phyloP scores from a whole-genome alignment of 176 grass and related monocot species.

The Phoenix dactylifera region DNA sequence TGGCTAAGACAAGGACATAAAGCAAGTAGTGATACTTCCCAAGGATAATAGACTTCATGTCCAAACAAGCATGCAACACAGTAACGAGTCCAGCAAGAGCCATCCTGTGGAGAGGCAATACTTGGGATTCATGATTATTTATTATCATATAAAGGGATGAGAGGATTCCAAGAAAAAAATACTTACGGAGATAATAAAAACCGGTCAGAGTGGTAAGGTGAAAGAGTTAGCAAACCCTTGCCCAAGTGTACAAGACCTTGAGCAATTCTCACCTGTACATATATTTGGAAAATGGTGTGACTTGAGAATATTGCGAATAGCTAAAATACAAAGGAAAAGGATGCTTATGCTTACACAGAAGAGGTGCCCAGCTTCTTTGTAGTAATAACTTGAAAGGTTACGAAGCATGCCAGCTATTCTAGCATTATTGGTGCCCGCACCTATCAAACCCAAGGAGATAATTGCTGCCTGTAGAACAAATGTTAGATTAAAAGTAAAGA shows the following conservation, averaged over 20 bases:
- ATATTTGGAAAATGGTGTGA: slow-evolving; percentile 4
- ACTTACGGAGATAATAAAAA: slow-evolving; percentile 95
- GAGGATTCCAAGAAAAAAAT: background rate
- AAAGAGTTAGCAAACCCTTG: slow-evolving; percentile 94
- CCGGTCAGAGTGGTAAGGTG: slow-evolving; percentile 90
- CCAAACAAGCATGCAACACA: slow-evolving; percentile 79
- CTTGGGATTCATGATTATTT: too few relatives aligned
- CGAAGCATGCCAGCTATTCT: slow-evolving; percentile 98
- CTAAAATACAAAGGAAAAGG: background rate
- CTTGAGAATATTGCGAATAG: background rate
- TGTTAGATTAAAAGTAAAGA: slow-evolving; percentile 4
- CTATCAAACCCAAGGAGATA: slow-evolving; percentile 84
- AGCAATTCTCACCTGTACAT: slow-evolving; percentile 80
- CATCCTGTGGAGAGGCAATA: slow-evolving; percentile 33
- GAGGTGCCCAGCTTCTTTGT: slow-evolving; percentile 97
- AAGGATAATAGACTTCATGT: slow-evolving; percentile 84
- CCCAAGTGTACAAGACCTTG: slow-evolving; percentile 97
- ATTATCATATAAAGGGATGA: too few relatives aligned
- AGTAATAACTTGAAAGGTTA: slow-evolving; percentile 98
- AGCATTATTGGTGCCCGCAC: slow-evolving; percentile 96
- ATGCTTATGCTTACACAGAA: slow-evolving; percentile 62
- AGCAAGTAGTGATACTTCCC: slow-evolving; percentile 98
- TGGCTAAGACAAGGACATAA: slow-evolving; percentile 77
- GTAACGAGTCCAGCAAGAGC: slow-evolving; percentile 90
- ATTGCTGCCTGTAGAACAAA: slow-evolving; percentile 66